phyloP scores from a whole-genome alignment of 2,329 filamentous ascomycete genomes.

The Coniella lustricola region DNA sequence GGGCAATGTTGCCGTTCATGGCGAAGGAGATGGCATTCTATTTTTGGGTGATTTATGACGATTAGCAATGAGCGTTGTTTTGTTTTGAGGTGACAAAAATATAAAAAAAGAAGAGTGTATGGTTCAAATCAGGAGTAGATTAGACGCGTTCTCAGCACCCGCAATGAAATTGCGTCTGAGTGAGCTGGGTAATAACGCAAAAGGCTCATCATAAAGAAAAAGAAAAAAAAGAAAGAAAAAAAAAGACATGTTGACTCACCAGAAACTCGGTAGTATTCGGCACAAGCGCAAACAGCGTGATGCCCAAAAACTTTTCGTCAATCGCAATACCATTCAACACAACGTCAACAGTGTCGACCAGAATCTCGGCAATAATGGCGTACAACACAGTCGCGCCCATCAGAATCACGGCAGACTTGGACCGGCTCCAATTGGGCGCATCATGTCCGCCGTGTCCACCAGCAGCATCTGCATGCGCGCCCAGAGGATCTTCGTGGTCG shows the following conservation, averaged over 20 bases:
- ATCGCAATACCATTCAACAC: constrained; percentile 85
- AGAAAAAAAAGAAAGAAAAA: neutral
- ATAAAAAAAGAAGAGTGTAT: no score
- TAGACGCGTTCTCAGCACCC: constrained; percentile 4
- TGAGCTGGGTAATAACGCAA: constrained; percentile 17
- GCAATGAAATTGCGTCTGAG: constrained; percentile 7
- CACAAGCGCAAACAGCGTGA: constrained; percentile 92
- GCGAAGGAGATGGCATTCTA: constrained; percentile 99
- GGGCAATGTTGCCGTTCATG: constrained; percentile 98
- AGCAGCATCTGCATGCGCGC: constrained; percentile 21
- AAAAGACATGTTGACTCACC: constrained; percentile 42
- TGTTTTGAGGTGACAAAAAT: no score
- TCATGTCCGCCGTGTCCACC: constrained; percentile 69
- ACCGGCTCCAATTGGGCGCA: constrained; percentile 95
- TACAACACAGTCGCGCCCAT: constrained; percentile 86
- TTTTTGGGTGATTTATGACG: neutral
- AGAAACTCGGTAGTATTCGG: constrained; percentile 98
- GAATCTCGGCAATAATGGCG: constrained; percentile 92
- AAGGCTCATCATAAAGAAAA: constrained; percentile 13
- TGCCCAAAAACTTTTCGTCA: constrained; percentile 94
- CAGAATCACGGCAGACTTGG: constrained; percentile 83
- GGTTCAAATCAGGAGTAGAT: constrained; percentile 13
- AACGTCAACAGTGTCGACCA: constrained; percentile 96
- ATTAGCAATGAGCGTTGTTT: neutral
- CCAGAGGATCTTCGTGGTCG: constrained; percentile 39